Conservation (phyloP, 495 filamentous ascomycete genomes). For the Trichocladium antarcticum region DNA sequence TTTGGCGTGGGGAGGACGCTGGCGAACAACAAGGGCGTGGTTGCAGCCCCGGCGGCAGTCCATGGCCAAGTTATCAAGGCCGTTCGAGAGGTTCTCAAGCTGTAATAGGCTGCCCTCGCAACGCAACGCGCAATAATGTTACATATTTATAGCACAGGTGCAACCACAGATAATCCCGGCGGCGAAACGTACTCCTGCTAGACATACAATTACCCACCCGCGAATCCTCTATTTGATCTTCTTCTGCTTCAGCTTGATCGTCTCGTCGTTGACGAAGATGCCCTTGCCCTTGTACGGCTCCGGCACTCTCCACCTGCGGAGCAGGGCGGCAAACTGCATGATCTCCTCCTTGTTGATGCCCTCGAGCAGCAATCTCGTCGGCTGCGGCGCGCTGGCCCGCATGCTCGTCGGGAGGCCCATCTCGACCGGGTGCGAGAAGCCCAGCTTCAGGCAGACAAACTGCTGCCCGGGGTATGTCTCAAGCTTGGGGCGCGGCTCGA, state of each 20-base stretch:
- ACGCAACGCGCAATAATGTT: constrained; percentile 12
- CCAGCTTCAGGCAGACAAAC: constrained; percentile 85
- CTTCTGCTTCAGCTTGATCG: constrained; percentile 94
- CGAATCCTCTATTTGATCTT: constrained; percentile 76
- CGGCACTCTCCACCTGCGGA: constrained; percentile 76
- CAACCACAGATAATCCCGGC: constrained; percentile 4
- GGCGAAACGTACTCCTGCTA: constrained; percentile 4
- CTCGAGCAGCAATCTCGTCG: constrained; percentile 88
- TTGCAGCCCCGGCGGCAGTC: constrained; percentile 68
- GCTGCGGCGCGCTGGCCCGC: constrained; percentile 78
- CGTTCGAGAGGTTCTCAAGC: constrained; percentile 63
- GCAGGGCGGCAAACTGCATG: constrained; percentile 80
- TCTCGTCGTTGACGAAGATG: constrained; percentile 94
- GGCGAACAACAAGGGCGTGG: constrained; percentile 79
- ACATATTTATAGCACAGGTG: constrained; percentile 21
- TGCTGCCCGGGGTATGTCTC: constrained; percentile 66
- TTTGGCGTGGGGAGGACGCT: constrained; percentile 82
- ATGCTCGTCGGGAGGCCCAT: constrained; percentile 71
- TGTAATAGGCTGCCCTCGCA: constrained; percentile 18
- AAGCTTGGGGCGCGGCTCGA: constrained; percentile 69
- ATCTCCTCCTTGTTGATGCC: constrained; percentile 73
- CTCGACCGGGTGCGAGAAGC: constrained; percentile 91
- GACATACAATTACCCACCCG: constrained; percentile 6
- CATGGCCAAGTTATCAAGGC: constrained; percentile 68
- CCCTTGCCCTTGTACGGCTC: constrained; percentile 99